phyloP scores from a whole-genome alignment of 2,329 filamentous ascomycete species.

The Ophiostoma ulmi region DNA sequence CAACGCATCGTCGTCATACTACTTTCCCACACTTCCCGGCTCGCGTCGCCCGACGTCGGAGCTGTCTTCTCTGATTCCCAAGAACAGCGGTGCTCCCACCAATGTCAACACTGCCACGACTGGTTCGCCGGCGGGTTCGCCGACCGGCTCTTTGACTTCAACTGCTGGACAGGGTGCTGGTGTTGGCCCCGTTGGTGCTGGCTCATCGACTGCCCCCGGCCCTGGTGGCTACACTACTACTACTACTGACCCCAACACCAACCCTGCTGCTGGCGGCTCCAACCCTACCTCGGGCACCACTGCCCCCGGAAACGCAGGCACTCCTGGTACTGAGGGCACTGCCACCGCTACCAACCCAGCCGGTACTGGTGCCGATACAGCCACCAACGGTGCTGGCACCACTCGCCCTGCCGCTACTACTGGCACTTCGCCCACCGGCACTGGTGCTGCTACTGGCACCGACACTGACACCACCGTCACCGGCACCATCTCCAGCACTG shows the following conservation, averaged over 20 bases:
- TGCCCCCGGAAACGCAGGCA: too few relatives aligned
- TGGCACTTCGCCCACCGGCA: not conserved
- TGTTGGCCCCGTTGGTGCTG: not conserved
- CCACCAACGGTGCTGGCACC: not conserved
- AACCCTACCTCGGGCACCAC: not conserved
- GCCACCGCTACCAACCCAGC: not conserved
- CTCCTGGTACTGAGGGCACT: not conserved
- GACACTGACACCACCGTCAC: not conserved
- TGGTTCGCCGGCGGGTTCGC: not conserved
- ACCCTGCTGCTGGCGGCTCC: not conserved
- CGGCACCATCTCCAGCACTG: not conserved
- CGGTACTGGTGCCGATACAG: not conserved
- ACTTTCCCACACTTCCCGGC: conserved; percentile 4
- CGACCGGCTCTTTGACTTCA: too few relatives aligned
- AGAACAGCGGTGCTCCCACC: conserved; percentile 2
- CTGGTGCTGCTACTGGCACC: not conserved
- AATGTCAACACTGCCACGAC: not conserved
- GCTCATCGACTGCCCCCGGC: too few relatives aligned
- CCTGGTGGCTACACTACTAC: not conserved
- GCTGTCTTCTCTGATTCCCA: not conserved
- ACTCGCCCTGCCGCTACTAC: not conserved
- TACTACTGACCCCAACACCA: not conserved
- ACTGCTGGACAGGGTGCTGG: not conserved
- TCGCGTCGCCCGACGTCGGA: not conserved
- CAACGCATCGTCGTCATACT: not conserved